Percentiles rank a stretch among this genome's conserved stretches.
Conservation (phyloP, 2,329 filamentous ascomycete species). For the Calycina herbarum region DNA sequence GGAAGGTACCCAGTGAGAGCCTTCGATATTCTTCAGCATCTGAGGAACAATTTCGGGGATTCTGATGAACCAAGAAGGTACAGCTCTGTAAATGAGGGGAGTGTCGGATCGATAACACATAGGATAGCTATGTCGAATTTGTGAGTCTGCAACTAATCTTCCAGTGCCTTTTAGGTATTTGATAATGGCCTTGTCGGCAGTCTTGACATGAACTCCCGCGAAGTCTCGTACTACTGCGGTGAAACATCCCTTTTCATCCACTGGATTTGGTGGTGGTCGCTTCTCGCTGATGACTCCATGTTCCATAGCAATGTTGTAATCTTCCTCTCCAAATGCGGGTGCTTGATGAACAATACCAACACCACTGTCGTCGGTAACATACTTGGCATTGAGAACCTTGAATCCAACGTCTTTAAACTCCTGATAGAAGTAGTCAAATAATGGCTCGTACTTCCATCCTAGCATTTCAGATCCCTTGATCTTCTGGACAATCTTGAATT, state of each 20-base stretch:
- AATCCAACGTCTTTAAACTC: constrained; percentile 85
- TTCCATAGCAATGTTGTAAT: constrained; percentile 81
- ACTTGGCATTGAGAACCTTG: constrained; percentile 77
- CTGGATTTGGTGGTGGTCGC: constrained; percentile 81
- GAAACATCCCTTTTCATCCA: constrained; percentile 82
- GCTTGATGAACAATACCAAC: constrained; percentile 93
- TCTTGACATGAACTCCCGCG: constrained; percentile 84
- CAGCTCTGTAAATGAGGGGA: constrained; percentile 86
- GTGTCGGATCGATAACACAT: constrained; percentile 96
- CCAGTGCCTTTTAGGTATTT: constrained; percentile 79
- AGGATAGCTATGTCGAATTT: constrained; percentile 87
- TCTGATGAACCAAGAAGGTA: constrained; percentile 93
- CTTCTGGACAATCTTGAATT: constrained; percentile 79
- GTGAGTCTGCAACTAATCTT: constrained; percentile 78
- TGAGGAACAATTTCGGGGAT: constrained; percentile 80
- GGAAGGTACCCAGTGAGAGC: constrained; percentile 86
- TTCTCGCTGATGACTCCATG: constrained; percentile 75
- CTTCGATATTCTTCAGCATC: constrained; percentile 88
- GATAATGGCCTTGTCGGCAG: constrained; percentile 89
- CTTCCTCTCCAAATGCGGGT: constrained; percentile 92
- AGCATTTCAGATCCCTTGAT: constrained; percentile 82
- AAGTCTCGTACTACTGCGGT: constrained; percentile 78
- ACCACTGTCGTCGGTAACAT: constrained; percentile 88
- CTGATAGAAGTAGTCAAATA: constrained; percentile 88
- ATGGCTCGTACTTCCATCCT: constrained; percentile 78